Base-by-base conservation (phyloP, 2,329 filamentous ascomycete species). In the Cytospora schulzeri region DNA sequence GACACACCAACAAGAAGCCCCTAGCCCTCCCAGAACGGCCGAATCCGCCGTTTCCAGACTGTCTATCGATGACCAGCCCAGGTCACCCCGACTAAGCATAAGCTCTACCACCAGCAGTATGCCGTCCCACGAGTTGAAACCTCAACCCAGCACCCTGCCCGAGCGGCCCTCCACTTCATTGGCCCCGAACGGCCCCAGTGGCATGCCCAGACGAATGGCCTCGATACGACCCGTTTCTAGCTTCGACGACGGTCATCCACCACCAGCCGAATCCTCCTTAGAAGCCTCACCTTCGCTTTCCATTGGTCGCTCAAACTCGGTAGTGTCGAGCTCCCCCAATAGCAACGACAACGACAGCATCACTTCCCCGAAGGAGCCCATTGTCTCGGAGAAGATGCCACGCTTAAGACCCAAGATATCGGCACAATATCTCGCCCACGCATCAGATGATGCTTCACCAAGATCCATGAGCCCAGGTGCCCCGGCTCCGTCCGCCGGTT, bases 191-290 rank as follows among this genome's bases (percentile, higher is more conserved):
- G 65, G 64, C 62, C 60, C 64, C 52, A 58, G 67, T 38, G 69
- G 69, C 66, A 69, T 69, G 57, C 72, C 75, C 52, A 70, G 70
- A 64, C 73, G 76, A 60, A 77, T 75, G 67, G 72, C 76, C 62
- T 77, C 79, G 33, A 87, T 88, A 67, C 83, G 85, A 67, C 81
- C 83, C 62, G 85, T 88, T 45, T 78, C 80, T 48, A 86, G 82
- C 75, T 81, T 82, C 72, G 84, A 87, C 72, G 79, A 74, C 57
- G 68, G 67, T 26, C 69, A 69, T 11, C 59, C 76, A 38, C 71
- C 74, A 51, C 78, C 77, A 29, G 81, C 81, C 51, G 77, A 80
- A 63, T 73, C 69, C 15, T 77, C 77, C 52, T 77, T 75, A 19
- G 73, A 74, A 58, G 74, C 76, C 50, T 75, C 76, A 19, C 74